Conservation (phyloP, 768 basidiomycete species). For the Agaricus subrufescens region DNA sequence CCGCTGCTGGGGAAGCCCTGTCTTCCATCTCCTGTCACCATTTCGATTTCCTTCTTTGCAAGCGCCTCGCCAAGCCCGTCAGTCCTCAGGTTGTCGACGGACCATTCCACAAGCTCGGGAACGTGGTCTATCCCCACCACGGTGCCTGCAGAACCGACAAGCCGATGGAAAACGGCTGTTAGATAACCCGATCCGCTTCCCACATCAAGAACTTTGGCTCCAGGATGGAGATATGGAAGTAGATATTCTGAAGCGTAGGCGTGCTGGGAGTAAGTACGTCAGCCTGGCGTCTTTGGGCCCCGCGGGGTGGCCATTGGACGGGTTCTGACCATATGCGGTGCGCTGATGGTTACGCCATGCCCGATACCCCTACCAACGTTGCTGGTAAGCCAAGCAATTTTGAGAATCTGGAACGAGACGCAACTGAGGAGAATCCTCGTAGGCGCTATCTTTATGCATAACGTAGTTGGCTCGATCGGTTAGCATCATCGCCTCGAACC, state of each 20-base stretch:
- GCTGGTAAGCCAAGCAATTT: neutral
- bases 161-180: conserved; percentile 72
- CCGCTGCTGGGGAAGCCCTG: conserved; percentile 43
- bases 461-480: conserved; percentile 75
- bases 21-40: conserved; percentile 79
- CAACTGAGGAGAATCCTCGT: conserved; percentile 77
- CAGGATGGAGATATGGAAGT: conserved; percentile 63
- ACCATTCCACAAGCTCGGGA: conserved; percentile 67
- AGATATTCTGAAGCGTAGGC: conserved; percentile 82
- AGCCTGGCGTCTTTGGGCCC: neutral
- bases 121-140: conserved; percentile 94
- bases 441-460: conserved; percentile 44
- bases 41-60: conserved; percentile 49
- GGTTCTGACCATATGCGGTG: conserved; percentile 86
- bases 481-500: conserved; percentile 55
- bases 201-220: conserved; percentile 79
- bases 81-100: conserved; percentile 57
- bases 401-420: conserved; percentile 12
- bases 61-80: conserved; percentile 60
- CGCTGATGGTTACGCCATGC: conserved; percentile 88
- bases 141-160: conserved; percentile 52
- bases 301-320: neutral
- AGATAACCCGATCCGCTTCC: conserved; percentile 89
- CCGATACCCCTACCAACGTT: conserved; percentile 57
- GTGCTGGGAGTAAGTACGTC: conserved; percentile 45